Evolutionary conservation across 768 basidiomycete genomes (phyloP), one percentile per base, ranked within the genome.

Genomic region (Lentinula guzmanii): DNA sequence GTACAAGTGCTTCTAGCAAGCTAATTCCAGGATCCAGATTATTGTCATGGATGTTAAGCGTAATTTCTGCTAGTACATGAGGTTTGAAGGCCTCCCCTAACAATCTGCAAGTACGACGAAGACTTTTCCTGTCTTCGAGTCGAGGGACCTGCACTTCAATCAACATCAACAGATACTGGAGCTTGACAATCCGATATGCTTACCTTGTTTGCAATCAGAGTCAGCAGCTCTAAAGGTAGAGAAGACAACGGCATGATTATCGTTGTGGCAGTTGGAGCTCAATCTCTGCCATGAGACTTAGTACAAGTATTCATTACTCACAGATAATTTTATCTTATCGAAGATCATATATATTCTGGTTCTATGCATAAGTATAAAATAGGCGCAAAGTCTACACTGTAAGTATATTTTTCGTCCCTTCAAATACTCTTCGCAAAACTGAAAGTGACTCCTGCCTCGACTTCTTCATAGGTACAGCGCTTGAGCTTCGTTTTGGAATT

Each of bases 101-200:
- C 21, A 24, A 24, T 10, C 1, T 11, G 24, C 56, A 58, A 28
- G 56, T 58, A 2, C 5, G 28, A 33, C 56, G 41, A 16, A 58
- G 45, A 16, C 56, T 45, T 41, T 58, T 58, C 28, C 56, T 45
- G n/a, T 58, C 56, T 45, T 43, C 10, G 15, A 58, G 56, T 39
- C 56, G 21, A 31, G 41, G 31, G 6, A 41, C 37, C 56, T 58
- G 21, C 28, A 13, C 11, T 7, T 15, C 2, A 57, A 4, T 46
- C 33, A 56, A 5, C 39, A 28, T 52, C 2, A 28, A 37, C 10
- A 13, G 16, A 0, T 9, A 31, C 28, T 52, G 9, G 18, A 21
- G 18, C 9, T 2, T 11, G 7, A 48, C 35, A 10, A 21, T 13
- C 21, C 4, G 35, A 28, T 18, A 54, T 39, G 42, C 42, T n/a